Percentiles rank a stretch among this genome's conserved stretches.
Conservation (phyloP, 768 basidiomycete genomes). For the Xerocomus potaroensis region DNA sequence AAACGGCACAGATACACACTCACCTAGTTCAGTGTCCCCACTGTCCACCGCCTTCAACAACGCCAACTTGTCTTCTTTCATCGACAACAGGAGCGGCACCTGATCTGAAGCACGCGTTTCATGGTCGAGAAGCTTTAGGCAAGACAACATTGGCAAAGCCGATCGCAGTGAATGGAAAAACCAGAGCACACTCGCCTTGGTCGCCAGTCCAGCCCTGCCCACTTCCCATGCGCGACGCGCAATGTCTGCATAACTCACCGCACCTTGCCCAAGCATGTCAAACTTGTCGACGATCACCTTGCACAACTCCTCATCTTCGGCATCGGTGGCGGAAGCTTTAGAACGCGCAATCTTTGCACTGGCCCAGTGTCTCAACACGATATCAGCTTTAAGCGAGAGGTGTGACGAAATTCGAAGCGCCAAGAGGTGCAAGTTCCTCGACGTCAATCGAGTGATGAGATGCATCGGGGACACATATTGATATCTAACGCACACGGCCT, state of each 20-base stretch:
- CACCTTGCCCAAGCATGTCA: conserved; percentile 67
- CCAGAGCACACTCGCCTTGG: conserved; percentile 52
- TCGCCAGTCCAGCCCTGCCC: conserved; percentile 75
- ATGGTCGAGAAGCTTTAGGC: conserved; percentile 75
- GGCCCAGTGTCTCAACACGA: conserved; percentile 94
- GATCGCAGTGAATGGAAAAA: background rate
- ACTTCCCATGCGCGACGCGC: conserved; percentile 91
- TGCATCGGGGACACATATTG: conserved; percentile 74
- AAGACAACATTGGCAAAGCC: background rate
- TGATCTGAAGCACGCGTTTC: conserved; percentile 87
- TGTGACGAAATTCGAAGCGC: conserved; percentile 87
- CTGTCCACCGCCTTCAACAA: conserved; percentile 88
- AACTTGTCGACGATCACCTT: conserved; percentile 87
- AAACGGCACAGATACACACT: conserved; percentile 12
- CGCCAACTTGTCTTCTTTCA: conserved; percentile 92
- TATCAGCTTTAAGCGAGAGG: conserved; percentile 77
- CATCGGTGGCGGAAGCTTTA: conserved; percentile 54
- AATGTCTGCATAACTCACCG: conserved; percentile 92
- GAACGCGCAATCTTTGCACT: conserved; percentile 83
- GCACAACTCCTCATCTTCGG: conserved; percentile 76
- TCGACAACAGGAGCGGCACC: conserved; percentile 85
- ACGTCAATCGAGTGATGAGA: conserved; percentile 77
- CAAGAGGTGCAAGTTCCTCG: conserved; percentile 86
- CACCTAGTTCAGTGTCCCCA: conserved; percentile 93
- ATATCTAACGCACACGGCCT: conserved; percentile 49